phyloP scores from a whole-genome alignment of 1,284 basidiomycete genomes.

The Papiliotrema flavescens region DNA sequence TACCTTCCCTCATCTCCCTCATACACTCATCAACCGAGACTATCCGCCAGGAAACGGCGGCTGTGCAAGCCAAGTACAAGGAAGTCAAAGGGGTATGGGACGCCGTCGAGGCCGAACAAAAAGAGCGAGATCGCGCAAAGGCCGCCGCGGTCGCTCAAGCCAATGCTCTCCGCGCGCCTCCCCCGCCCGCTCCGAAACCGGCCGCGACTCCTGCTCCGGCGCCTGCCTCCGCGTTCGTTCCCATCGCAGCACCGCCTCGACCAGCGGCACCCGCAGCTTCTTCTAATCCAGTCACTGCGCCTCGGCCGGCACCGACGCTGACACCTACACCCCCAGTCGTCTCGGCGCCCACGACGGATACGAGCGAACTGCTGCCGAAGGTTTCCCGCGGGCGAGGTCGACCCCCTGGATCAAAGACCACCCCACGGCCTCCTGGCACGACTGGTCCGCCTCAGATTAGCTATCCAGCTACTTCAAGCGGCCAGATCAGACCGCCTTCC shows the following conservation, averaged over 20 bases:
- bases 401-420: not conserved
- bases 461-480: too few species aligned
- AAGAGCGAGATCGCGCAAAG: not conserved
- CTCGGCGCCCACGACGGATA: not conserved
- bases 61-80: constrained; percentile 15
- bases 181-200: not conserved
- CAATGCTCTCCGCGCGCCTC: not conserved
- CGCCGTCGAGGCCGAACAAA: not conserved
- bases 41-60: constrained; percentile 27
- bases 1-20: constrained; percentile 32
- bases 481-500: too few species aligned
- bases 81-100: not conserved
- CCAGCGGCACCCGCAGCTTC: too few species aligned
- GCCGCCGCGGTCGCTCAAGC: not conserved
- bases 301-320: not conserved
- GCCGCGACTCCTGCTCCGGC: not conserved
- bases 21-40: constrained; percentile 22
- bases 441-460: not conserved
- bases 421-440: not conserved
- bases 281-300: not conserved
- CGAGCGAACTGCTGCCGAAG: too few species aligned
- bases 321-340: not conserved
- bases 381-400: not conserved
- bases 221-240: not conserved
- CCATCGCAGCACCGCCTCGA: not conserved